Evolutionary conservation across 2,329 filamentous ascomycete genomes (phyloP).

Genomic region (Trichoderma polysporum): DNA sequence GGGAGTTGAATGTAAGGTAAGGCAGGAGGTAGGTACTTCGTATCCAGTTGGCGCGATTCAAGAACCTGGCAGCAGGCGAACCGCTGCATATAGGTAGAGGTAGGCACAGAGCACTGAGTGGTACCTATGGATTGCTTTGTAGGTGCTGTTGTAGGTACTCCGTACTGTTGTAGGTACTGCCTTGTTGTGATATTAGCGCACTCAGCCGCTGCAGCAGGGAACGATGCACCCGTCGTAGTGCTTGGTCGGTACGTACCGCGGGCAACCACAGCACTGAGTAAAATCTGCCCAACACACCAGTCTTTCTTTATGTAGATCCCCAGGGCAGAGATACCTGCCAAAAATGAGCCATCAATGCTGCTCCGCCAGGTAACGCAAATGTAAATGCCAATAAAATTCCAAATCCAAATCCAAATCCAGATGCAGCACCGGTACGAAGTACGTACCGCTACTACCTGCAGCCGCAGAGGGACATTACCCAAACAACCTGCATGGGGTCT

Average conservation of each 20-base stretch:
- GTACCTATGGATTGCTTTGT: too few species aligned
- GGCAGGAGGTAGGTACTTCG: background rate
- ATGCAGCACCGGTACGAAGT: too few species aligned
- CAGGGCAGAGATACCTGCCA: too few species aligned
- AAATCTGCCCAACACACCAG: background rate
- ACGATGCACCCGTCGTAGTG: background rate
- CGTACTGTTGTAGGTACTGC: background rate
- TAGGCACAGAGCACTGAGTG: background rate
- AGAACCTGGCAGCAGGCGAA: background rate
- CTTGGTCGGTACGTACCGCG: background rate
- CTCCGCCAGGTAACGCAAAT: too few species aligned
- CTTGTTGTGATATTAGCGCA: background rate
- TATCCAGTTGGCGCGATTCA: conserved; percentile 1
- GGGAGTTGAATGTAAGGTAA: background rate
- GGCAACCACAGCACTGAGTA: background rate
- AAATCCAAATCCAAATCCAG: too few species aligned
- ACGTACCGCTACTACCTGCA: too few species aligned
- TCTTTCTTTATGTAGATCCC: too few species aligned
- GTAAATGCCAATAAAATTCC: too few species aligned
- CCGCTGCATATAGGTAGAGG: background rate
- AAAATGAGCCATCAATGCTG: too few species aligned
- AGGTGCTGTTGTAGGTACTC: too few species aligned
- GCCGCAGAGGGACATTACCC: background rate
- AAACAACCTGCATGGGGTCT: background rate
- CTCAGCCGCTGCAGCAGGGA: background rate